phyloP scores from a whole-genome alignment of 2,329 filamentous ascomycete genomes.

The Xylaria sp. region DNA sequence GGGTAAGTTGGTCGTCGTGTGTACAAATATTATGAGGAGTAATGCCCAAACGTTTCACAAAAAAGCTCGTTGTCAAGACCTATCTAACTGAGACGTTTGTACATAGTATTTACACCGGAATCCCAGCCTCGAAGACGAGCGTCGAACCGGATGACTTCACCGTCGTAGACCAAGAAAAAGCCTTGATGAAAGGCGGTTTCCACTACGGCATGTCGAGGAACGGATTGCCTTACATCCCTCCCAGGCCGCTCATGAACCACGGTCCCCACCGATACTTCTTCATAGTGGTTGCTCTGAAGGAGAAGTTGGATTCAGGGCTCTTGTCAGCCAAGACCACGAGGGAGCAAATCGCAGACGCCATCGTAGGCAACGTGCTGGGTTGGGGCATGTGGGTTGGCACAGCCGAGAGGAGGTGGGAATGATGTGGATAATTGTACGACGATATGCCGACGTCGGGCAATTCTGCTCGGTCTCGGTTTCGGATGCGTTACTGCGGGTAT shows the following conservation, averaged over 20 bases:
- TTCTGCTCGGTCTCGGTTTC: not conserved
- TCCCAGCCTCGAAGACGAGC: constrained; percentile 51
- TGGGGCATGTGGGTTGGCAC: constrained; percentile 56
- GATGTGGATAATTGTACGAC: not conserved
- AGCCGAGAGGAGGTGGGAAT: constrained; percentile 19
- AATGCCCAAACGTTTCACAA: not conserved
- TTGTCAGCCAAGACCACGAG: constrained; percentile 54
- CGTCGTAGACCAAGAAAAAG: constrained; percentile 45
- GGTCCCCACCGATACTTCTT: constrained; percentile 65
- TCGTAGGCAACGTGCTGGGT: constrained; percentile 60
- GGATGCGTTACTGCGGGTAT: constrained; percentile 5
- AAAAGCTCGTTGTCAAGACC: not conserved
- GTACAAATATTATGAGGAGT: not conserved
- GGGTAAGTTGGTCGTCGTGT: constrained; percentile 50
- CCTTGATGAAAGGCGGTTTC: constrained; percentile 57
- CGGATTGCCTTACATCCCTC: constrained; percentile 57
- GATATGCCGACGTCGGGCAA: constrained; percentile 22
- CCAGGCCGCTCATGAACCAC: constrained; percentile 61
- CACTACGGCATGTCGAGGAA: constrained; percentile 57
- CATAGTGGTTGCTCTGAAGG: constrained; percentile 59
- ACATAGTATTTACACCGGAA: constrained; percentile 54
- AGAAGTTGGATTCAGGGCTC: constrained; percentile 54
- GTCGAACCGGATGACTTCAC: constrained; percentile 54
- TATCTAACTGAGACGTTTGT: not conserved
- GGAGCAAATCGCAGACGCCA: constrained; percentile 56